Percentiles rank a stretch among this genome's conserved stretches.
Conservation (phyloP, 2,329 filamentous ascomycete genomes). For the Clarireedia paspali region DNA sequence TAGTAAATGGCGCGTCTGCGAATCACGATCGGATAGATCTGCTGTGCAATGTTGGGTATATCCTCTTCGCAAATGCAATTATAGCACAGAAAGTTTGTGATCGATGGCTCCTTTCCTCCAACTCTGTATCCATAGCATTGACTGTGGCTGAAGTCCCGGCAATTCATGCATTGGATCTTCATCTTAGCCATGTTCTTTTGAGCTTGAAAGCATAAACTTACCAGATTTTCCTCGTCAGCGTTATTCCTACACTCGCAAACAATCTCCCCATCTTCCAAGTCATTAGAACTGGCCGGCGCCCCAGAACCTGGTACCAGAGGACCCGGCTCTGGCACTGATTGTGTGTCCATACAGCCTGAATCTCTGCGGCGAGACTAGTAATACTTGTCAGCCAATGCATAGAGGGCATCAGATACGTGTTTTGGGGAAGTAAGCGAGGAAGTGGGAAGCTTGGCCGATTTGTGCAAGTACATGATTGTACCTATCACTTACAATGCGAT, state of each 20-base stretch:
- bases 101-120: not conserved
- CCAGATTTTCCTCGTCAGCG: constrained; percentile 1
- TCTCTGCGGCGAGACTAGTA: no score
- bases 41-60: not conserved
- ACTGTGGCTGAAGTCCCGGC: constrained; percentile 14
- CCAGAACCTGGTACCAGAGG: not conserved
- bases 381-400: no score
- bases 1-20: constrained; percentile 15
- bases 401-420: no score
- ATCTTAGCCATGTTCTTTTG: not conserved
- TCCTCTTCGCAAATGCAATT: constrained; percentile 12
- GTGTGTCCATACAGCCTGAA: no score
- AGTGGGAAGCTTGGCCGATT: no score
- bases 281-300: not conserved
- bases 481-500: not conserved
- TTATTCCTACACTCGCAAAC: not conserved
- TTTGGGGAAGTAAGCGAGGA: no score
- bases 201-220: not conserved
- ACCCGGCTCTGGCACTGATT: no score
- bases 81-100: constrained; percentile 14
- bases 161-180: constrained; percentile 19
- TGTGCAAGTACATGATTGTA: not conserved
- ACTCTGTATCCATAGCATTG: constrained; percentile 21
- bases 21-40: constrained; percentile 10
- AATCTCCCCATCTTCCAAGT: not conserved